phyloP scores from a whole-genome alignment of 2,329 filamentous ascomycete species.

The Exophiala spinifera region DNA sequence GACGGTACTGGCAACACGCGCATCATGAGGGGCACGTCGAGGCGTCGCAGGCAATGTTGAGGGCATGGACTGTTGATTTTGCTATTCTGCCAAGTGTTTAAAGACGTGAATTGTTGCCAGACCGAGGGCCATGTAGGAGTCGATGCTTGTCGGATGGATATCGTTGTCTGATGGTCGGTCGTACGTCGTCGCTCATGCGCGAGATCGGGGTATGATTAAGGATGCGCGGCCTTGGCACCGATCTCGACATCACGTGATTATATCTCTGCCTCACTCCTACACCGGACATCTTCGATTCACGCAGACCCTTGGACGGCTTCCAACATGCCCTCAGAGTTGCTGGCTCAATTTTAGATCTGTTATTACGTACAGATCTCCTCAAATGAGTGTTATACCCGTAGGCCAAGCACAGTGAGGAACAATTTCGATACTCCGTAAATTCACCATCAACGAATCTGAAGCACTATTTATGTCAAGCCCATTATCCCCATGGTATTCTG shows the following conservation, averaged over 20 bases:
- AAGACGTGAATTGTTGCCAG: not conserved
- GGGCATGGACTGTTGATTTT: not conserved
- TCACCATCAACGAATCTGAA: no score
- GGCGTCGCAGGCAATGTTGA: not conserved
- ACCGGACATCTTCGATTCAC: no score
- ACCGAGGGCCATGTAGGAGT: not conserved
- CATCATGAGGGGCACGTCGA: constrained; percentile 25
- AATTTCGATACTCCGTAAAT: no score
- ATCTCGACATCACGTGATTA: constrained; percentile 2
- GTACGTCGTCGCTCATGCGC: constrained; percentile 4
- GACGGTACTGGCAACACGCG: constrained; percentile 23
- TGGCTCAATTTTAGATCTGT: no score
- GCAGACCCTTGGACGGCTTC: no score
- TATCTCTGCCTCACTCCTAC: no score
- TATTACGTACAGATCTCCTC: no score
- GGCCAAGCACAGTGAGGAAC: no score
- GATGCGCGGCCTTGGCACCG: constrained; percentile 1
- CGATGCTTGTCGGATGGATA: constrained; percentile 7
- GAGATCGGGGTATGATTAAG: constrained; percentile 14
- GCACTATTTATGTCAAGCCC: no score
- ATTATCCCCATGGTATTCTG: no score
- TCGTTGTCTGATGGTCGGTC: not conserved
- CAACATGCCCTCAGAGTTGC: no score
- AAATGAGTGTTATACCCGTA: no score
- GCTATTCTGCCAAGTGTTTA: not conserved